Conservation (phyloP, 2,329 filamentous ascomycete species). For the Epichloe aotearoae region DNA sequence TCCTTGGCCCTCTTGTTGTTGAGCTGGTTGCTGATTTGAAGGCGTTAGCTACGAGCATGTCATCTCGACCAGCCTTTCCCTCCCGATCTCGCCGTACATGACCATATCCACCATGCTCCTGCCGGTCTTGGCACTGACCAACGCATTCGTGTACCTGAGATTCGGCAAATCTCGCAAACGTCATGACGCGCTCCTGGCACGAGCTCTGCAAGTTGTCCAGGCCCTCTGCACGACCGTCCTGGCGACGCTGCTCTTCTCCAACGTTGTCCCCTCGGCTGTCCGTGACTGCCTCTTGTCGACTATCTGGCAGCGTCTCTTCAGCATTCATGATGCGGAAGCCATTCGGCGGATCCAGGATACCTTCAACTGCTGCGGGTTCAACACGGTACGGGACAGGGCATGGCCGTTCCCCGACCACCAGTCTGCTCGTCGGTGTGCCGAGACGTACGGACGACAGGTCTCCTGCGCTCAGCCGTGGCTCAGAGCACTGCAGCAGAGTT, state of each 20-base stretch:
- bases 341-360: conserved; percentile 48
- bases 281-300: conserved; percentile 9
- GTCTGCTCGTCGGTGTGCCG: conserved; percentile 23
- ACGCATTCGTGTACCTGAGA: not conserved
- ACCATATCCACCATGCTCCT: conserved; percentile 1
- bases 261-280: conserved; percentile 5
- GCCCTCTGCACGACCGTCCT: conserved; percentile 6
- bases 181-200: not conserved
- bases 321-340: conserved; percentile 28
- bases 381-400: conserved; percentile 37
- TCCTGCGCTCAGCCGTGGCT: conserved; percentile 39
- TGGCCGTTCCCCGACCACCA: conserved; percentile 39
- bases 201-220: conserved; percentile 5
- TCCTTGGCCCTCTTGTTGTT: not conserved
- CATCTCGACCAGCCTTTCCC: not conserved
- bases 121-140: not conserved
- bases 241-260: conserved; percentile 10
- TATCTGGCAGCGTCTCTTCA: conserved; percentile 12
- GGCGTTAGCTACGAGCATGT: conserved; percentile 2
- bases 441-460: conserved; percentile 26
- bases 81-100: conserved; percentile 1
- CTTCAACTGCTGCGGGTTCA: conserved; percentile 50
- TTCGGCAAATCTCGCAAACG: not conserved
- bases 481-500: conserved; percentile 17
- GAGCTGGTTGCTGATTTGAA: not conserved